phyloP scores from a whole-genome alignment of 2,329 filamentous ascomycete species.

The Ceratocystiopsis minuta region DNA sequence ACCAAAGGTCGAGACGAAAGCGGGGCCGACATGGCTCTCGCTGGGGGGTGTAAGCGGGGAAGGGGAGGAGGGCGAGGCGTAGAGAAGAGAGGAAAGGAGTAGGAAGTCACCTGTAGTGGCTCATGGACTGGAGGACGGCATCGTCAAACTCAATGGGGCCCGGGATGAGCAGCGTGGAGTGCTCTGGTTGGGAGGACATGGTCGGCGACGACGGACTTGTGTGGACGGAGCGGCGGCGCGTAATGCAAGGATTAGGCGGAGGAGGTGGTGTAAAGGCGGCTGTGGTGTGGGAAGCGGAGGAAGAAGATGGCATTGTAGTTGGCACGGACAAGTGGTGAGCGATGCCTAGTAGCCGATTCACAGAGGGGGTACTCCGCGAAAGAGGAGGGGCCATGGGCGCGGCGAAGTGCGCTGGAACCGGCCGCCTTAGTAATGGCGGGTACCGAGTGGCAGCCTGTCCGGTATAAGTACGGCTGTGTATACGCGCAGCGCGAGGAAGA shows the following conservation, averaged over 20 bases:
- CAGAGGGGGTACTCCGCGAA: constrained; percentile 9
- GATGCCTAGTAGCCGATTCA: constrained; percentile 14
- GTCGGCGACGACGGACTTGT: constrained; percentile 11
- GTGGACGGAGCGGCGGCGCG: constrained; percentile 6
- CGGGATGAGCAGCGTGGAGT: constrained; percentile 74
- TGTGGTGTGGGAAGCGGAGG: constrained; percentile 8
- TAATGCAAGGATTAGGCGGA: constrained; percentile 11
- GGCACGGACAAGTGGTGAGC: constrained; percentile 12
- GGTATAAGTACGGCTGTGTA: too few species aligned
- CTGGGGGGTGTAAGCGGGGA: constrained; percentile 24
- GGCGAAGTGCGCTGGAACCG: too few species aligned
- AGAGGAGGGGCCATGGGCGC: constrained; percentile 1
- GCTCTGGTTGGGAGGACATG: constrained; percentile 45
- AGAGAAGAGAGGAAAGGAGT: background rate
- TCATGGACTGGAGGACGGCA: constrained; percentile 88
- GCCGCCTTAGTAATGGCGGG: constrained; percentile 7
- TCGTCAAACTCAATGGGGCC: constrained; percentile 97
- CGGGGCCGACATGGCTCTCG: constrained; percentile 81
- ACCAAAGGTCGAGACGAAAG: constrained; percentile 79
- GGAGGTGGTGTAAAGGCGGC: constrained; percentile 11
- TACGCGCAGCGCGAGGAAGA: too few species aligned
- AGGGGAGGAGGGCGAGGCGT: background rate
- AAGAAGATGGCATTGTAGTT: constrained; percentile 1
- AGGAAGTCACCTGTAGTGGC: constrained; percentile 58
- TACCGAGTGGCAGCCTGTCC: constrained; percentile 2